Evolutionary conservation across 345 rosid genomes (phyloP).

Genomic region (Salix viminalis): DNA sequence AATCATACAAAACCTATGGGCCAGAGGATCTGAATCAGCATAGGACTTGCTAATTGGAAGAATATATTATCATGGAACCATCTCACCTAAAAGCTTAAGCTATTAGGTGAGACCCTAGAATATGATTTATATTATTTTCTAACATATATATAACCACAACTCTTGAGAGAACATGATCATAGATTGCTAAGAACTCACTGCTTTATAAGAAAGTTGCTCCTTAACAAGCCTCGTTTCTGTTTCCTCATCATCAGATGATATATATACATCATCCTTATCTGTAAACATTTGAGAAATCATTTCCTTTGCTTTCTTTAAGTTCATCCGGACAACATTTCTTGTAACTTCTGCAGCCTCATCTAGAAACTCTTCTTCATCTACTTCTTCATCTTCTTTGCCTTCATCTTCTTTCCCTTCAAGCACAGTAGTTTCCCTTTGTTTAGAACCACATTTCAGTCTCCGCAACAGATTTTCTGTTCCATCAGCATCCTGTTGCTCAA

Average conservation of each 20-base stretch:
- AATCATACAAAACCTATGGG: not conserved
- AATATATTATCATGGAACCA: no score
- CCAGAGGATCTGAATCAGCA: not conserved
- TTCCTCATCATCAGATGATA: constrained; percentile 91
- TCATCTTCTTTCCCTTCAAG: constrained; percentile 47
- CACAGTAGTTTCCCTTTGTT: constrained; percentile 34
- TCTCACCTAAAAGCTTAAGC: no score
- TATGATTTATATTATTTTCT: no score
- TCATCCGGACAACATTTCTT: constrained; percentile 44
- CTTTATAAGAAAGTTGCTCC: constrained; percentile 45
- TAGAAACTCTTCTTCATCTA: constrained; percentile 35
- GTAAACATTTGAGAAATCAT: constrained; percentile 86
- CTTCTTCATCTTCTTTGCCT: constrained; percentile 35
- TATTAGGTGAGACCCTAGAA: no score
- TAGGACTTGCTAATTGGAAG: not conserved
- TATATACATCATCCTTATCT: constrained; percentile 67
- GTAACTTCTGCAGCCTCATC: constrained; percentile 44
- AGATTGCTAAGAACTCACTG: constrained; percentile 48
- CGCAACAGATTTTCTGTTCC: constrained; percentile 78
- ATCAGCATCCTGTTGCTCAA: constrained; percentile 79
- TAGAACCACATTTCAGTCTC: constrained; percentile 57
- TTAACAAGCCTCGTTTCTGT: constrained; percentile 45
- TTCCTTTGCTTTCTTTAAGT: constrained; percentile 71
- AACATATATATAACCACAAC: not conserved
- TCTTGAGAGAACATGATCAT: not conserved